Base-by-base conservation (phyloP, 1,284 basidiomycete species). In the Leccinum subrobustum region DNA sequence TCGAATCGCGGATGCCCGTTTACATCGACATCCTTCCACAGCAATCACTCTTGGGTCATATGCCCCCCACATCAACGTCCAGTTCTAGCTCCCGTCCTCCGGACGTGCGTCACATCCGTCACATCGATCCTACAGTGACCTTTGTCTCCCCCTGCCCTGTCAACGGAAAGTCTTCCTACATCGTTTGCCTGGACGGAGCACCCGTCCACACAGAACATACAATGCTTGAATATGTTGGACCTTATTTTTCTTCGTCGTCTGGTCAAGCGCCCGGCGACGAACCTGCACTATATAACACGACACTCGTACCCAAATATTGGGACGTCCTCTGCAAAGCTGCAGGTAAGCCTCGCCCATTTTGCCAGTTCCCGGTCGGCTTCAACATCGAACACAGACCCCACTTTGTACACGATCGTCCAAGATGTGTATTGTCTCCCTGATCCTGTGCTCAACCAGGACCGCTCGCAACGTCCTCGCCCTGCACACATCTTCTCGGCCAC, bases 81-180 rank as follows among this genome's bases (percentile, higher is more conserved):
- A 65, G 35, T 61, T 61, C 65, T 69, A 72, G 52, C 66, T 71
- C 59, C 29, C 74, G 75, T 51, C 67, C 77, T 35, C 79, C 80
- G 16, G 75, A 76, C 48, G 74, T 76, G 37, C 84, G 87, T 25
- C 79, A 78, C 16, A 76, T 89, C 56, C 73, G 74, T 14, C 73
- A 77, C 54, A 87, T 89, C 65, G 84, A 89, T 67, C 84, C 86
- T 0, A 84, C 83, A 4, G 78, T 89, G 27, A 84, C 87, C 12
- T 84, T 89, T 67, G 69, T 81, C 29, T 80, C 84, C 1, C 76
- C 70, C 2, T 73, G 77, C 4, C 67, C 74, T 3, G 74, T 84
- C 18, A 69, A 71, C 14, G 83, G 85, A 23, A 77, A 78, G 33
- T 86, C 85, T 0, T 75, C 76, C 29, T 89, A 83, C 73, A 78